A percentile compares a stretch with the other conserved stretches of the same genome.
phyloP scores from a whole-genome alignment of 805 yeast species.

The Ogataea glucozyma region DNA sequence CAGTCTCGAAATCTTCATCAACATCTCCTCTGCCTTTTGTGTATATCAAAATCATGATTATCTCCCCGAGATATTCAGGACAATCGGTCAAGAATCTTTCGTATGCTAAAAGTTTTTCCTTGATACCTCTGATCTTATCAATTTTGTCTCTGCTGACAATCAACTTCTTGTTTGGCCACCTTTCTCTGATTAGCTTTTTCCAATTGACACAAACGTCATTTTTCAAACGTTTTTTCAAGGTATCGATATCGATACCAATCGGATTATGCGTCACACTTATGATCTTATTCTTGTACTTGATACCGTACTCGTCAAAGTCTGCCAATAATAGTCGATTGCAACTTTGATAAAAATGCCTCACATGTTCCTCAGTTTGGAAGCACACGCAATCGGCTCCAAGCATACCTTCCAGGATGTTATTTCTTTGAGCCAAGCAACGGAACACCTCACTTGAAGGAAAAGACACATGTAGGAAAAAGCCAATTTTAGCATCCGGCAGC shows the following conservation, averaged over 20 bases:
- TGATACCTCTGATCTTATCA: constrained; percentile 84
- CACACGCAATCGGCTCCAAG: constrained; percentile 86
- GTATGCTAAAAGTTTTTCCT: constrained; percentile 83
- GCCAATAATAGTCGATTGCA: constrained; percentile 81
- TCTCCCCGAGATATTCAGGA: constrained; percentile 67
- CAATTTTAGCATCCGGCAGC: constrained; percentile 83
- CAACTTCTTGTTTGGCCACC: constrained; percentile 72
- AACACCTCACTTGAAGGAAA: constrained; percentile 96
- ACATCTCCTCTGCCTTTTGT: constrained; percentile 49
- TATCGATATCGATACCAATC: constrained; percentile 75
- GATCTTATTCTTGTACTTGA: constrained; percentile 60
- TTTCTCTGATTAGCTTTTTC: constrained; percentile 68
- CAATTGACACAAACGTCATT: constrained; percentile 55
- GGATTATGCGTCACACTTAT: constrained; percentile 61
- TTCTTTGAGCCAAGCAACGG: constrained; percentile 88
- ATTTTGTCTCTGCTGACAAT: constrained; percentile 88
- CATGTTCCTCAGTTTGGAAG: constrained; percentile 91
- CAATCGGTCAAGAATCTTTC: constrained; percentile 71
- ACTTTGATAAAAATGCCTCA: constrained; percentile 90
- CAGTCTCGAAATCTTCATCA: constrained; percentile 68
- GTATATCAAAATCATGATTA: constrained; percentile 83
- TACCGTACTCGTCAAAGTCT: constrained; percentile 66
- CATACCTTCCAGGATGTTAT: constrained; percentile 72
- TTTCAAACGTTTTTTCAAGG: constrained; percentile 48
- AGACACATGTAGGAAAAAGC: constrained; percentile 89